These are phyloP conservation scores for Rutstroemia sp. DNA, from an alignment of 2,329 filamentous ascomycete species.

Conservation along the genomic window DNA sequence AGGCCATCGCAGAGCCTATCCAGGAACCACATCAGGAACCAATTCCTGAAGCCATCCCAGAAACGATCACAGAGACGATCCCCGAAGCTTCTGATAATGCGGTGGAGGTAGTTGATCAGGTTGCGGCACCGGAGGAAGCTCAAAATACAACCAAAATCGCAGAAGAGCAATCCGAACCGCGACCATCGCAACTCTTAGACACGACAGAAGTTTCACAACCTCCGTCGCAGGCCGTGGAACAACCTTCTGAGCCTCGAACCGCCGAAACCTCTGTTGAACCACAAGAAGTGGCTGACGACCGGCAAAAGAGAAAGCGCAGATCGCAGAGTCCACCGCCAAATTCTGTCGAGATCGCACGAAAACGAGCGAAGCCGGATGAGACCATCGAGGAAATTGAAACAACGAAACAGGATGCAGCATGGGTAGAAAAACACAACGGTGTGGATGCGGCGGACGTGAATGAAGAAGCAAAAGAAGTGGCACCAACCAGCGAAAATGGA, in stretches of 20 bases:
- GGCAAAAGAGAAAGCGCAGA: slow-evolving; percentile 59
- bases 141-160: background rate
- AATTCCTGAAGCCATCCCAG: background rate
- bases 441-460: slow-evolving; percentile 15
- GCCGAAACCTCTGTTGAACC: slow-evolving; percentile 24
- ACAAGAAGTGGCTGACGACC: slow-evolving; percentile 40
- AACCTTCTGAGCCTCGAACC: slow-evolving; percentile 8
- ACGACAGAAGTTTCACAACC: slow-evolving; percentile 18
- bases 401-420: slow-evolving; percentile 16
- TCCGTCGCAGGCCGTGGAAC: slow-evolving; percentile 10
- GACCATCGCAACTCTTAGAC: slow-evolving; percentile 6
- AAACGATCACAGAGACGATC: background rate
- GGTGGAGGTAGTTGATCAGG: background rate
- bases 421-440: slow-evolving; percentile 23
- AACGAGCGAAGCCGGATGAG: slow-evolving; percentile 44
- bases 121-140: background rate
- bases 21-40: background rate
- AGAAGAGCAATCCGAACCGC: background rate
- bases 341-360: slow-evolving; percentile 44
- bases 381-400: slow-evolving; percentile 12
- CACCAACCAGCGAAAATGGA: slow-evolving; percentile 1
- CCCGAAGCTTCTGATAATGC: background rate
- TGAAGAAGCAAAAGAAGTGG: slow-evolving; percentile 1
- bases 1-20: background rate
- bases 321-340: slow-evolving; percentile 54